These are phyloP conservation scores for Yamadazyma aaseri DNA, from an alignment of 1,139 yeast genomes.

Conservation along the genomic window DNA sequence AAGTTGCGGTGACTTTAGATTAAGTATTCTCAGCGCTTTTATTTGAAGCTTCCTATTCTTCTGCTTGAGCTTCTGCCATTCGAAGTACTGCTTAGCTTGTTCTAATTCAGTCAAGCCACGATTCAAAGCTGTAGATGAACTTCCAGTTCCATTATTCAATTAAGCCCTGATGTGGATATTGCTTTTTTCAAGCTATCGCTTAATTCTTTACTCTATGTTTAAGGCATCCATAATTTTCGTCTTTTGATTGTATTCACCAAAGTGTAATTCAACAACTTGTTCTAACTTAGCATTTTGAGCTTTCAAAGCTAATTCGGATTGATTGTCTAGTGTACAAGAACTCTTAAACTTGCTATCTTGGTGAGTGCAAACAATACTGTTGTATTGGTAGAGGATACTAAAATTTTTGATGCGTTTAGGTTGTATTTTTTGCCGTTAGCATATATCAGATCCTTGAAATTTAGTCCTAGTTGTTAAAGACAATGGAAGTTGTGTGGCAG, in stretches of 20 bases:
- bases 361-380: too few relatives aligned
- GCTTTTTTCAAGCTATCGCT: conserved; percentile 14
- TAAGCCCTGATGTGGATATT: conserved; percentile 18
- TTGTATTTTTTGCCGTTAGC: too few relatives aligned
- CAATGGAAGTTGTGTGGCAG: too few relatives aligned
- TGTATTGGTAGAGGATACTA: too few relatives aligned
- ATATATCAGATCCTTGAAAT: too few relatives aligned
- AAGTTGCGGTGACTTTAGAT: conserved; percentile 35
- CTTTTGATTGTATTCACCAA: conserved; percentile 41
- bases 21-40: conserved; percentile 44
- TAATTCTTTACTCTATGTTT: conserved; percentile 21
- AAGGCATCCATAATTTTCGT: conserved; percentile 26
- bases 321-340: too few relatives aligned
- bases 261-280: conserved; percentile 50
- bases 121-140: conserved; percentile 7
- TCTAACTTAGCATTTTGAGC: conserved; percentile 71
- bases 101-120: conserved; percentile 25
- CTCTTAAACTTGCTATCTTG: too few relatives aligned
- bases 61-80: conserved; percentile 38
- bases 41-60: conserved; percentile 38
- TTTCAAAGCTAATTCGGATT: conserved; percentile 56
- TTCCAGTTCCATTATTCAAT: conserved; percentile 8
- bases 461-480: too few relatives aligned
- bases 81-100: conserved; percentile 37
- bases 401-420: too few relatives aligned